A percentile compares a stretch with the other conserved stretches of the same genome.
These are phyloP conservation scores for Fraxinus anomala DNA, from an alignment of 257 asterid genomes.

Conservation along the genomic window DNA sequence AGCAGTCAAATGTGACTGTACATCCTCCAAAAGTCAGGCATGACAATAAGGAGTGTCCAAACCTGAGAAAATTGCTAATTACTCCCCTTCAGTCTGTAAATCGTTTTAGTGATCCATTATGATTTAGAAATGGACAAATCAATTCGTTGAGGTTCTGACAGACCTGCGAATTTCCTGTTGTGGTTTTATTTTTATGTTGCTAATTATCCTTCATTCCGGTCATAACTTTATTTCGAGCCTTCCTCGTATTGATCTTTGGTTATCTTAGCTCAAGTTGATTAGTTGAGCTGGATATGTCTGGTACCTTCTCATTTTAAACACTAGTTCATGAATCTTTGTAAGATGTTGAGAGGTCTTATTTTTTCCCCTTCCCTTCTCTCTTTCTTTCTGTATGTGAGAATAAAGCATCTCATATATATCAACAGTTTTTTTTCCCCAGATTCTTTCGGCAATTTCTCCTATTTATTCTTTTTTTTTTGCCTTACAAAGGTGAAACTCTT, in stretches of 20 bases:
- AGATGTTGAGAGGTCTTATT: conserved; percentile 2
- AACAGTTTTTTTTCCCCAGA: not conserved
- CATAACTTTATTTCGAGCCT: not conserved
- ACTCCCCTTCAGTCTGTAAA: not conserved
- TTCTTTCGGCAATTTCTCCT: not conserved
- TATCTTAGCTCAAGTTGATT: not conserved
- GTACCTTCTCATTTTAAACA: conserved; percentile 5
- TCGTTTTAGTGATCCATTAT: not conserved
- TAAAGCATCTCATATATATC: not conserved
- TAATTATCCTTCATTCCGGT: not conserved
- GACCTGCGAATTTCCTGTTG: not conserved
- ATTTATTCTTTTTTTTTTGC: too few relatives aligned
- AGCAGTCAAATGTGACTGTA: not conserved
- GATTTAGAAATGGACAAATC: not conserved
- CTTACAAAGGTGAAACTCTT: not conserved
- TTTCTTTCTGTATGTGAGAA: not conserved
- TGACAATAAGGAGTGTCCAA: not conserved
- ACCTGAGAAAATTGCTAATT: not conserved
- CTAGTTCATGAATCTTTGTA: not conserved
- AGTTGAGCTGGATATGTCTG: not conserved
- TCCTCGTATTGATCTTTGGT: not conserved
- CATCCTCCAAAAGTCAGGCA: not conserved
- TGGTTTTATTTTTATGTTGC: not conserved
- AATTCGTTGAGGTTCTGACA: not conserved
- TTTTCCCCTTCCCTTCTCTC: not conserved